These are phyloP conservation scores for Cicer cuneatum DNA, from an alignment of 306 rosid species.

Conservation along the genomic window DNA sequence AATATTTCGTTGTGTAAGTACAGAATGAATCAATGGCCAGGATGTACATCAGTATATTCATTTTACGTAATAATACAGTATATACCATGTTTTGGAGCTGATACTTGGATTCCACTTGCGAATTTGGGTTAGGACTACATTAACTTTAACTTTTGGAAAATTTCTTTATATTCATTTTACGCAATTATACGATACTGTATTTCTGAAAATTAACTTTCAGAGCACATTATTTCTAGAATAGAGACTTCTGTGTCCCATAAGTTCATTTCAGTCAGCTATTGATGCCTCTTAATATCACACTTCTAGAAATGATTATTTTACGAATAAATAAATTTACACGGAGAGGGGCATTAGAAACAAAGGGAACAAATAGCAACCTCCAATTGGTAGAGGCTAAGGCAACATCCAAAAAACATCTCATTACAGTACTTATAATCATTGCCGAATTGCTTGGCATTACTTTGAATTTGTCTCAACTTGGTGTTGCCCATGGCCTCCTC, in stretches of 20 bases:
- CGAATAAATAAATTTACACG: too few species aligned
- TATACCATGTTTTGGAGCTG: not conserved
- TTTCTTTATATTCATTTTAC: too few species aligned
- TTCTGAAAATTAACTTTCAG: not conserved
- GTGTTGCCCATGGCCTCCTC: not conserved
- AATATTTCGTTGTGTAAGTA: constrained; percentile 20
- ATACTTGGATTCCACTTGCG: not conserved
- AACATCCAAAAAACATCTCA: not conserved
- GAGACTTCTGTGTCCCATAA: not conserved
- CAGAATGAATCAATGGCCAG: constrained; percentile 6
- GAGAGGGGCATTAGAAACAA: too few species aligned
- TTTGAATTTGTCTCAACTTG: not conserved
- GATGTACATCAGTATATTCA: constrained; percentile 21
- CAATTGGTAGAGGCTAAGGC: not conserved
- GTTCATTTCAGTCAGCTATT: not conserved
- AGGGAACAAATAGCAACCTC: too few species aligned
- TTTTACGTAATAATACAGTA: not conserved
- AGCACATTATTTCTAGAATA: not conserved
- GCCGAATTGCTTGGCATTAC: not conserved
- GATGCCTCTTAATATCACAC: not conserved
- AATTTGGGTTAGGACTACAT: not conserved
- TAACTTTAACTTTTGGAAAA: not conserved
- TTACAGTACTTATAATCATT: not conserved
- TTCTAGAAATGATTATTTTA: too few species aligned
- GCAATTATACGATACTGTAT: too few species aligned